Percentiles rank a stretch among this genome's conserved stretches.
phyloP scores from a whole-genome alignment of 495 filamentous ascomycete species.

The Daldinia concentrica region DNA sequence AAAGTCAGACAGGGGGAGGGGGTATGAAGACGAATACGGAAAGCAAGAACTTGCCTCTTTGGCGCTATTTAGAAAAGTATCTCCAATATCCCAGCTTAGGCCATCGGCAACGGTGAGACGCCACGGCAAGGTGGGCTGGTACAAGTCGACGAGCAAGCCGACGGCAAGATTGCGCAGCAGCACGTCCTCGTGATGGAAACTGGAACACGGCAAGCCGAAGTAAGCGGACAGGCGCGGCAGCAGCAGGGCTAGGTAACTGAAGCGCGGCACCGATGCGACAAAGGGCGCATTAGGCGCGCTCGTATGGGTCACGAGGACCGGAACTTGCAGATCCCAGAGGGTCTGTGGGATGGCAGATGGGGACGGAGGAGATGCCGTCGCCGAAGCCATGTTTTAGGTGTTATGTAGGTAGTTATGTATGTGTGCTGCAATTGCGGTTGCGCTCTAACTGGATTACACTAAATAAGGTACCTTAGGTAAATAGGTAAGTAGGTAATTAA shows the following conservation, averaged over 20 bases:
- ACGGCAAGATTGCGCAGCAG: conserved; percentile 76
- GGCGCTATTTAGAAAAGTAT: conserved; percentile 91
- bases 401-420: not conserved
- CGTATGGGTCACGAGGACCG: conserved; percentile 62
- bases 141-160: conserved; percentile 90
- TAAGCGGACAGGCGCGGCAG: conserved; percentile 81
- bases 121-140: conserved; percentile 75
- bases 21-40: not conserved
- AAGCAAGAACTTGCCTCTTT: conserved; percentile 72
- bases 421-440: not conserved
- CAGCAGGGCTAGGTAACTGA: conserved; percentile 78
- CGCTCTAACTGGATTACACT: no score
- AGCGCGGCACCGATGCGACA: conserved; percentile 68
- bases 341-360: conserved; percentile 47
- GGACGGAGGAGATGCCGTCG: conserved; percentile 13
- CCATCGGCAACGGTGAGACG: conserved; percentile 67
- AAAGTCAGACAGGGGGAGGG: not conserved
- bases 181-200: conserved; percentile 85
- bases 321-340: conserved; percentile 61
- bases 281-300: conserved; percentile 53
- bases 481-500: not conserved
- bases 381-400: conserved; percentile 31
- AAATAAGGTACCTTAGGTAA: no score
- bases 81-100: conserved; percentile 77
- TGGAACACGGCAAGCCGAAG: conserved; percentile 74